These are phyloP conservation scores for Naganishia kalamii DNA, from an alignment of 768 basidiomycete genomes.

Conservation along the genomic window DNA sequence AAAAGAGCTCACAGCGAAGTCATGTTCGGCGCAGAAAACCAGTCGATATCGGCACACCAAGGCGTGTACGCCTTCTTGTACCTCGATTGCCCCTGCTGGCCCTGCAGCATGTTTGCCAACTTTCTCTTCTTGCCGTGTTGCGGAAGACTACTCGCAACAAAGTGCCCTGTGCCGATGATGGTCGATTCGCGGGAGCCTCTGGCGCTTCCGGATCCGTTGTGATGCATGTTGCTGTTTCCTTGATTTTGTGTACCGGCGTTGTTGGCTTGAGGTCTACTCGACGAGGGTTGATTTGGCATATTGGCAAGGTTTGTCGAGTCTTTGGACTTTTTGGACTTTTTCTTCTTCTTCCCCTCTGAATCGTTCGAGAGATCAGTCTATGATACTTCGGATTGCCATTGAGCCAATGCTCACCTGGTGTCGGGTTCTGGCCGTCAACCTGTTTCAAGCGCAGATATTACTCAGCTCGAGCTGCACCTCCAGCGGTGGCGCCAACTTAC, in stretches of 20 bases:
- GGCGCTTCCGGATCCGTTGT: conserved; percentile 52
- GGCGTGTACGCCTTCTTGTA: conserved; percentile 49
- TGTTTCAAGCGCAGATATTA: no score
- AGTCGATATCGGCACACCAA: conserved; percentile 67
- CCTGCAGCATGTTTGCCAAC: not conserved
- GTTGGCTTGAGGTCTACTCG: not conserved
- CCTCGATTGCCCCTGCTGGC: conserved; percentile 52
- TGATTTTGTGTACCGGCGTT: not conserved
- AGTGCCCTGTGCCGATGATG: not conserved
- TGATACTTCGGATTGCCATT: no score
- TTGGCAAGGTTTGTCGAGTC: conserved; percentile 38
- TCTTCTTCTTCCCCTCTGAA: conserved; percentile 10
- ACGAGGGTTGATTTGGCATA: conserved; percentile 47
- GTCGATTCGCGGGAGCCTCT: conserved; percentile 48
- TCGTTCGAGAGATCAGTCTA: no score
- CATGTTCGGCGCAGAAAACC: conserved; percentile 44
- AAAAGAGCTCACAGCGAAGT: conserved; percentile 4
- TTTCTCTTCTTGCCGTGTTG: conserved; percentile 9
- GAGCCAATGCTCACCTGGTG: no score
- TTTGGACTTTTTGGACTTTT: conserved; percentile 24
- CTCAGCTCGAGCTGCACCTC: no score
- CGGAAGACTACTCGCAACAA: not conserved
- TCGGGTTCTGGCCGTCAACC: no score
- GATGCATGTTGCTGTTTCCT: conserved; percentile 30
- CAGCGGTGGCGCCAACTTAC: not conserved